Evolutionary conservation across 163 green algal genomes (phyloP).

Genomic region (Scenedesmus sp.): DNA sequence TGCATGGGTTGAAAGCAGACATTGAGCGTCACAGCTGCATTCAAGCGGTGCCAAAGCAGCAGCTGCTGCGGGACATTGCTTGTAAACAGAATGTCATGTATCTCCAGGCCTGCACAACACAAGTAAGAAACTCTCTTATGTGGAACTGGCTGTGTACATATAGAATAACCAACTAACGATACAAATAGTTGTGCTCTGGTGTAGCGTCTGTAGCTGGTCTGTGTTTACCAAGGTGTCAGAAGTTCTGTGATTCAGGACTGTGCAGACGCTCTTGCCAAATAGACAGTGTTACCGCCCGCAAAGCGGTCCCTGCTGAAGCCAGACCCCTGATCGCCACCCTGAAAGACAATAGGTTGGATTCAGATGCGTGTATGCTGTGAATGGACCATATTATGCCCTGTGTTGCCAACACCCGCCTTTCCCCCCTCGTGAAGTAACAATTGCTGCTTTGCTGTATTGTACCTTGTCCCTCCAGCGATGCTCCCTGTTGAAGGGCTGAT

Average conservation of each 20-base stretch:
- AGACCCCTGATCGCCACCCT: slow-evolving; percentile 1
- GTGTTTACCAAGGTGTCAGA: slow-evolving; percentile 7
- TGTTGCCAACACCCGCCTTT: neutral
- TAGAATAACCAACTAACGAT: too few relatives aligned
- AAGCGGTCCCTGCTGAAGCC: slow-evolving; percentile 24
- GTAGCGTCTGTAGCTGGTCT: neutral
- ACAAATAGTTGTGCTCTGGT: too few relatives aligned
- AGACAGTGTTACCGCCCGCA: slow-evolving; percentile 10
- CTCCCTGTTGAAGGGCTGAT: neutral
- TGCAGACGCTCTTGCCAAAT: slow-evolving; percentile 2
- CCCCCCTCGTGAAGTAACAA: neutral
- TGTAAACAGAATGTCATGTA: neutral
- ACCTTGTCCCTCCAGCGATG: slow-evolving; percentile 24
- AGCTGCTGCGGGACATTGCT: neutral
- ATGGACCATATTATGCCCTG: neutral
- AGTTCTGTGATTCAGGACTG: slow-evolving; percentile 8
- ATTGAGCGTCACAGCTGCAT: too few relatives aligned
- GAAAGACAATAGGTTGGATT: neutral
- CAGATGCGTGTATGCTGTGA: neutral
- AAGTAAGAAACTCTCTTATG: too few relatives aligned
- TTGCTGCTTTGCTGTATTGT: neutral
- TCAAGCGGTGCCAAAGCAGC: neutral
- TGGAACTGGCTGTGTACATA: too few relatives aligned
- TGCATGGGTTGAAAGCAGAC: neutral
- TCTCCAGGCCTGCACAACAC: neutral